Conservation (phyloP, 352 stramenopile species). For the Phytophthora hibernalis region DNA sequence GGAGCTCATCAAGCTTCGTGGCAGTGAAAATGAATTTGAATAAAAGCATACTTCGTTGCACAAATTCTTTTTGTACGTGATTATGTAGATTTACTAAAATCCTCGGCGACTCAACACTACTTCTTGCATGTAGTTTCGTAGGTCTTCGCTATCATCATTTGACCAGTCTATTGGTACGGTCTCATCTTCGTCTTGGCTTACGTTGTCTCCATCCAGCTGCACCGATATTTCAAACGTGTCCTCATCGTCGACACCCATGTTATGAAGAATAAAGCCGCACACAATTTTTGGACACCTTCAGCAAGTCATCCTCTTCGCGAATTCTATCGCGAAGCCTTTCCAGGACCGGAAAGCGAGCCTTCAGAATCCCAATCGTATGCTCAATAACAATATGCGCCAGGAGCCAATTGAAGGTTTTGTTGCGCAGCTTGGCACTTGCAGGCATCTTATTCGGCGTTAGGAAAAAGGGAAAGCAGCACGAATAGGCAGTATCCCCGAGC, state of each 20-base stretch:
- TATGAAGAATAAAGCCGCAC: not conserved
- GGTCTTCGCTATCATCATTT: not conserved
- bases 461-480: constrained; percentile 6
- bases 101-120: not conserved
- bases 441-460: constrained; percentile 8
- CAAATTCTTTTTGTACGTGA: not conserved
- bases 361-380: not conserved
- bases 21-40: not conserved
- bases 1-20: not conserved
- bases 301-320: not conserved
- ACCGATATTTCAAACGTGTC: not conserved
- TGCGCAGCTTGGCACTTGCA: not conserved
- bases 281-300: not conserved
- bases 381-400: constrained; percentile 11
- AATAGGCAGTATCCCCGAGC: constrained; percentile 2
- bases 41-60: not conserved
- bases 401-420: constrained; percentile 7
- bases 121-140: not conserved
- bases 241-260: not conserved
- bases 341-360: not conserved
- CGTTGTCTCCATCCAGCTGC: not conserved
- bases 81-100: not conserved
- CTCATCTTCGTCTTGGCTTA: not conserved
- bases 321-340: not conserved
- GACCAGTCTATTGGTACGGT: not conserved